Percentiles rank a stretch among this genome's conserved stretches.
Conservation (phyloP, 352 stramenopile genomes). For the Phytophthora tentaculata region DNA sequence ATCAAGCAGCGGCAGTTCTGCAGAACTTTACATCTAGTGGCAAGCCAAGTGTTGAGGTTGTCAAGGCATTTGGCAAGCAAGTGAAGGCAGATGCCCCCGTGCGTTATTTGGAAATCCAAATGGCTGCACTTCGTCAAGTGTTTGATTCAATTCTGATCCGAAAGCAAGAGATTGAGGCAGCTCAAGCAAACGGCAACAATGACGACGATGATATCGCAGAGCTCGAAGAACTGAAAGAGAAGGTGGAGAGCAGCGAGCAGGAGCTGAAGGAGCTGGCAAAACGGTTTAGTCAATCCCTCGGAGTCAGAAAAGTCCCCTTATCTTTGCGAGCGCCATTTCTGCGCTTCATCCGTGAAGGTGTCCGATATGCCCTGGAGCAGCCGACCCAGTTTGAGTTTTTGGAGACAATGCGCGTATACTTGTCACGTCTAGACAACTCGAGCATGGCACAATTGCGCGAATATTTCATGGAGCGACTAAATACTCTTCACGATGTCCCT, state of each 20-base stretch:
- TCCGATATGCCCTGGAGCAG: slow-evolving; percentile 73
- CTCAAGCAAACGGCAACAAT: slow-evolving; percentile 17
- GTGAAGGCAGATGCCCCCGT: slow-evolving; percentile 79
- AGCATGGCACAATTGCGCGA: slow-evolving; percentile 67
- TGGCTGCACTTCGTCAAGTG: slow-evolving; percentile 78
- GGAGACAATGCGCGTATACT: slow-evolving; percentile 66
- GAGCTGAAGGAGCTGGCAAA: slow-evolving; percentile 80
- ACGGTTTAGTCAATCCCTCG: slow-evolving; percentile 82
- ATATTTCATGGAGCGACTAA: slow-evolving; percentile 74
- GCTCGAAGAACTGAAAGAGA: slow-evolving; percentile 63
- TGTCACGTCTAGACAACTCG: slow-evolving; percentile 73
- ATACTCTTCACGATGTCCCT: slow-evolving; percentile 52
- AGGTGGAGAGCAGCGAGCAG: slow-evolving; percentile 49
- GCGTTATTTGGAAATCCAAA: slow-evolving; percentile 89
- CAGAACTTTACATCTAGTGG: slow-evolving; percentile 64
- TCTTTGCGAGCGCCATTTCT: slow-evolving; percentile 79
- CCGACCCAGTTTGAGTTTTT: slow-evolving; percentile 73
- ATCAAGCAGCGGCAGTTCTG: slow-evolving; percentile 76
- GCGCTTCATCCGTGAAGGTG: slow-evolving; percentile 82
- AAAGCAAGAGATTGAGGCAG: slow-evolving; percentile 60
- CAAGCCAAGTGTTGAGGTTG: slow-evolving; percentile 64
- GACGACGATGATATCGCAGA: slow-evolving; percentile 42
- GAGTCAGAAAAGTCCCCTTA: slow-evolving; percentile 72
- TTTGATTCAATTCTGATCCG: slow-evolving; percentile 68
- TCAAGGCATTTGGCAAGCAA: slow-evolving; percentile 84